Base-by-base conservation (phyloP, 2,329 filamentous ascomycete species). In the Colletotrichum chrysophilum region DNA sequence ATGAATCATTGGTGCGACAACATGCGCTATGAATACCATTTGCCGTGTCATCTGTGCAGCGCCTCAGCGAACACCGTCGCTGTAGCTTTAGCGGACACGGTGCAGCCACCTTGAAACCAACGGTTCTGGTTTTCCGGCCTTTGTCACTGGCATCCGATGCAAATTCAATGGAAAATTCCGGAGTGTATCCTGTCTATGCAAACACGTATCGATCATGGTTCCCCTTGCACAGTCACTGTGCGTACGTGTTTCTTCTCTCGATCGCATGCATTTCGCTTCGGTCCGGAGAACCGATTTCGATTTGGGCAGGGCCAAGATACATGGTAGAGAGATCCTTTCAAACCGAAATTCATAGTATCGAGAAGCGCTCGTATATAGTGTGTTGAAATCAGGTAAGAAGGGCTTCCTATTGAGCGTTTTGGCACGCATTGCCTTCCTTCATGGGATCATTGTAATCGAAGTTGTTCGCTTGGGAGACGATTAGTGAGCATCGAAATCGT, bases 1-100 rank as follows among this genome's bases (percentile, higher is more conserved):
- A 58, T 58, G 24, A 58, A 58, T 58, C 55, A 58, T 58, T 58
- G 55, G 55, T 18, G 55, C 55, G 24, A 58, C 55, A 58, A 18
- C 52, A 55, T 48, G 43, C 43, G 43, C 43, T 48, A 21, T 48
- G 43, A 48, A 21, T 7, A 48, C 43, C 5, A 48, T 48, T 48
- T 48, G 10, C 43, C 43, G 43, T 48, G 43, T n/a, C 43, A 48
- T 21, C 18, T 48, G 4, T 4, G 43, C 43, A 13, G 43, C n/a
- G n/a, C 12, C n/a, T 48, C 43, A 7, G n/a, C 43, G 43, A 21
- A 48, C 43, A 48, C 43, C 18, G 43, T 48, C 4, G n/a, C 43
- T 48, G 43, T 7, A 13, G n/a, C n/a, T 48, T 21, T 21, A 21
- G 18, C 43, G 43, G 43, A 48, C 43, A 48, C 43, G 43, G 43